Evolutionary conservation across 345 rosid species (phyloP).

Genomic region (Salix dunnii): DNA sequence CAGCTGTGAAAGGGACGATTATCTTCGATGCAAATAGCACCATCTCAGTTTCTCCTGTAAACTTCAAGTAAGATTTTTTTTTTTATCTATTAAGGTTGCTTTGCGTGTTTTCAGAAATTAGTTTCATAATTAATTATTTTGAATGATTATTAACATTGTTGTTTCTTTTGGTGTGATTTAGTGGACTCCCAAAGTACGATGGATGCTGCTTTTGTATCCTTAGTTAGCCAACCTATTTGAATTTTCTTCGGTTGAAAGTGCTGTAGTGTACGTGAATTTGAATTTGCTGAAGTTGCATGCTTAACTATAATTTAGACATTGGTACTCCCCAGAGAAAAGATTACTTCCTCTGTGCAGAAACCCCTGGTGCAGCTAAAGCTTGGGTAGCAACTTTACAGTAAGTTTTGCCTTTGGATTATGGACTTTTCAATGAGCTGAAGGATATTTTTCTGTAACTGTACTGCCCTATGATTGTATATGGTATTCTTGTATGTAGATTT

Average conservation of each 20-base stretch:
- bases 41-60: slow-evolving; percentile 80
- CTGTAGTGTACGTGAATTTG: not conserved
- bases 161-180: slow-evolving; percentile 34
- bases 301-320: slow-evolving; percentile 65
- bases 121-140: not conserved
- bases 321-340: slow-evolving; percentile 97
- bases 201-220: slow-evolving; percentile 99
- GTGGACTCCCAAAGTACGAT: slow-evolving; percentile 92
- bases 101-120: slow-evolving; percentile 1
- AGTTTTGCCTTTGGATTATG: slow-evolving; percentile 28
- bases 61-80: slow-evolving; percentile 70
- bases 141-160: slow-evolving; percentile 10
- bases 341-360: slow-evolving; percentile 92
- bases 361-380: slow-evolving; percentile 96
- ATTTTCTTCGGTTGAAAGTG: slow-evolving; percentile 4
- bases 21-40: slow-evolving; percentile 86
- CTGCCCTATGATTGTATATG: not conserved
- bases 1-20: slow-evolving; percentile 75
- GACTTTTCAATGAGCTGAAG: not conserved
- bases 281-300: slow-evolving; percentile 4
- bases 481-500: not conserved
- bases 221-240: not conserved
- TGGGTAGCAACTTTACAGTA: slow-evolving; percentile 97
- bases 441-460: not conserved
- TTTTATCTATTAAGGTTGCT: not conserved